Base-by-base conservation (phyloP, 2,329 filamentous ascomycete genomes). In the Blastomyces silverae region DNA sequence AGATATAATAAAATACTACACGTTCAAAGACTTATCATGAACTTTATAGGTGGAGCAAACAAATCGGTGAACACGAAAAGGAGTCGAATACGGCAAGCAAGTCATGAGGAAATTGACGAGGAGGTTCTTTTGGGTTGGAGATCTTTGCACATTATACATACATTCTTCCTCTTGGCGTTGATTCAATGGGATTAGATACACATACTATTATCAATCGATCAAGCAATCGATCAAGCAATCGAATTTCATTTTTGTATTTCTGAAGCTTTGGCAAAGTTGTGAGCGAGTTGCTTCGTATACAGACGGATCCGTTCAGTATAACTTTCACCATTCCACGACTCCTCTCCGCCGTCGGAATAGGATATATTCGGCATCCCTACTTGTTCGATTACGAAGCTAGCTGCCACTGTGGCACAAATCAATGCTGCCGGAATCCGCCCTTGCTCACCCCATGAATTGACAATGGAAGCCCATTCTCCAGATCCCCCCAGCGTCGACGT, bases 381-480 rank as follows among this genome's bases (percentile, higher is more conserved):
- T 76, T 99, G 94, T 77, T 99, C 92, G 71, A 99, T 96, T 20
- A 91, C 91, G 76, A 96, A 94, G 72, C 92, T 92, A 8, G 94
- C 93, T 1, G 91, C 89, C 6, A 97, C 83, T 57, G 85, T 89
- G 4, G 88, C 94, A 85, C 89, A 93, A 0, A 85, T 81, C 5
- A 89, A 87, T 5, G 91, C 92, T 70, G 87, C 66, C 87, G 85
- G 52, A 90, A 80, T 63, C 68, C 73, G 61, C 58, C 70, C 65
- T 34, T 75, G 73, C 69, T 83, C 64, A 80, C 1, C 85, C 86
- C 62, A 88, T 37, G 68, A 76, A 71, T 55, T 55, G 57, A 70
- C 66, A 42, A 71, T 71, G 62, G 70, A 67, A 79, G 42, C 81
- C 87, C 69, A 89, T 76, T 0, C 81, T 79, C 58, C 87, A 70